Conservation (phyloP, 2,329 filamentous ascomycete species). For the Colletotrichum liaoningense region DNA sequence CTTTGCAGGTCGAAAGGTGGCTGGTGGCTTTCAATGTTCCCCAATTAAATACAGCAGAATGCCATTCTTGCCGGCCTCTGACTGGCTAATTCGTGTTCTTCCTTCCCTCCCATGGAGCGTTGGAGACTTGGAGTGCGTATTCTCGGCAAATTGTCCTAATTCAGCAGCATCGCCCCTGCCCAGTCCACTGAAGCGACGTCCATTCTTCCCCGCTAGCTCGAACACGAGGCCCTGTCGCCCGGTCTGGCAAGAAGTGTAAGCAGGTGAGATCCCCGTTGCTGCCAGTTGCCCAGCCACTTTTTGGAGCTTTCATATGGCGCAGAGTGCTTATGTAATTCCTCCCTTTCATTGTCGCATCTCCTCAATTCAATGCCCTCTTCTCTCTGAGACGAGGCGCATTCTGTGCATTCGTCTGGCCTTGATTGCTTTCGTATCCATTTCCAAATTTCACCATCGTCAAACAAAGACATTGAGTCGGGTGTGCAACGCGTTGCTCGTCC, state of each 20-base stretch:
- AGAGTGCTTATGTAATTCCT: neutral
- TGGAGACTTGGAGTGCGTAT: neutral
- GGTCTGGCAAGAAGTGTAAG: constrained; percentile 1
- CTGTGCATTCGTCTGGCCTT: constrained; percentile 6
- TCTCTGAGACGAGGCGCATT: neutral
- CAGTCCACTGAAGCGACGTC: constrained; percentile 1
- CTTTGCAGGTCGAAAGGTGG: constrained; percentile 2
- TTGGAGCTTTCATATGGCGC: too few relatives aligned
- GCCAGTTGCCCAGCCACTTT: neutral
- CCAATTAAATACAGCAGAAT: constrained; percentile 15
- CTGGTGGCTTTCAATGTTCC: neutral
- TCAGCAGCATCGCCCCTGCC: constrained; percentile 27
- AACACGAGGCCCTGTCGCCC: constrained; percentile 29
- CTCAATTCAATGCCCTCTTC: neutral
- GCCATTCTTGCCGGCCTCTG: neutral
- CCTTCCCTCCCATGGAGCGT: neutral
- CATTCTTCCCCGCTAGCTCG: constrained; percentile 19
- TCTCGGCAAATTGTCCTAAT: constrained; percentile 41
- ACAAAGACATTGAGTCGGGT: neutral
- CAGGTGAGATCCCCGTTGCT: neutral
- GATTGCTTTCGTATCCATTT: neutral
- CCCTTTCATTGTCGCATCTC: too few relatives aligned
- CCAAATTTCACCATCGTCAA: neutral
- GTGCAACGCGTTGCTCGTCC: neutral
- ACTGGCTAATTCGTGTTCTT: constrained; percentile 18